phyloP scores from a whole-genome alignment of 1,139 yeast species.

The Tardiomyces depauwii region DNA sequence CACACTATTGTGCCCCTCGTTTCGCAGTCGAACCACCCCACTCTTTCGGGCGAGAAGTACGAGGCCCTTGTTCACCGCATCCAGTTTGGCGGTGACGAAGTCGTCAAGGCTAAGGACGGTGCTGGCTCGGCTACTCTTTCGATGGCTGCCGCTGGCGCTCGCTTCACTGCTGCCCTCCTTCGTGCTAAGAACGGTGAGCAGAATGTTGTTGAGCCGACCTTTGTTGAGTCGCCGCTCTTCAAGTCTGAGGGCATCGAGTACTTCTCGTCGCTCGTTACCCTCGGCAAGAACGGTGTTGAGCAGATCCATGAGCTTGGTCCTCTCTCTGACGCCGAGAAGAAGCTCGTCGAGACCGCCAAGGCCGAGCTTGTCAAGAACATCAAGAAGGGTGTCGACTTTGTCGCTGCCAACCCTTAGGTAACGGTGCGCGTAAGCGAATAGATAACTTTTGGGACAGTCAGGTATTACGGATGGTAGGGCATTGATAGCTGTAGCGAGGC shows the following conservation, averaged over 20 bases:
- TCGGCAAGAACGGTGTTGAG: conserved; percentile 84
- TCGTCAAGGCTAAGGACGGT: conserved; percentile 96
- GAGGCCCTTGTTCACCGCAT: conserved; percentile 82
- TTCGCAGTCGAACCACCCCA: conserved; percentile 51
- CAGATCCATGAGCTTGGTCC: conserved; percentile 61
- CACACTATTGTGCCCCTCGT: conserved; percentile 93
- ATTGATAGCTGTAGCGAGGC: too few relatives aligned
- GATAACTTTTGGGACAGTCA: too few relatives aligned
- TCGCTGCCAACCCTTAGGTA: conserved; percentile 29
- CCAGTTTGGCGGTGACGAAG: conserved; percentile 99
- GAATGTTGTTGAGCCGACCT: conserved; percentile 46
- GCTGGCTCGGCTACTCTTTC: conserved; percentile 98
- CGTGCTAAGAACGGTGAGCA: conserved; percentile 40
- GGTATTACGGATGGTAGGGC: too few relatives aligned
- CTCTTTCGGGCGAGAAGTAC: conserved; percentile 42
- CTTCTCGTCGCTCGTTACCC: conserved; percentile 86
- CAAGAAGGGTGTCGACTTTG: conserved; percentile 60
- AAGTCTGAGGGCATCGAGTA: conserved; percentile 77
- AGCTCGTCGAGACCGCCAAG: conserved; percentile 41
- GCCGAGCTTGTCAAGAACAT: conserved; percentile 43
- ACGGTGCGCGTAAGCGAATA: too few relatives aligned
- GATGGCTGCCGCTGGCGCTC: conserved; percentile 98
- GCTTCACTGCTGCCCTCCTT: conserved; percentile 37
- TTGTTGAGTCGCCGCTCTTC: conserved; percentile 64
- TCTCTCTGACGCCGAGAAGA: conserved; percentile 75